Evolutionary conservation across 441 rosid species (phyloP).

Genomic region (Corymbia citriodora): DNA sequence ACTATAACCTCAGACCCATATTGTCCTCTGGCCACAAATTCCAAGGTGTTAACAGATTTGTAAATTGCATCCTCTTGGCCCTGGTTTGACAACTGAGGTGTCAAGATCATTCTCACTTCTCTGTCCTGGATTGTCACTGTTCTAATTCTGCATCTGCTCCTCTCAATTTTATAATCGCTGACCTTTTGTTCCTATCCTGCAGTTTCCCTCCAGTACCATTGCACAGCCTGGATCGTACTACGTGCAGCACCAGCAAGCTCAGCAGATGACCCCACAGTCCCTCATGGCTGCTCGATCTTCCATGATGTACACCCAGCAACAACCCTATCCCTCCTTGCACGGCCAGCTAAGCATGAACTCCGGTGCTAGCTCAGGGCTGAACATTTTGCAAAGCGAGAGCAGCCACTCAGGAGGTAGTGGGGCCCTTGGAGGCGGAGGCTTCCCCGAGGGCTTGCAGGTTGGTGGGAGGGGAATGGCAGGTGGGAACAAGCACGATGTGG

Average conservation of each 20-base stretch:
- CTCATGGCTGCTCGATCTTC: constrained; percentile 95
- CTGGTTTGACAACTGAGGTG: neutral
- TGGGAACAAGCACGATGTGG: constrained; percentile 79
- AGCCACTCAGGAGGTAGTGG: constrained; percentile 50
- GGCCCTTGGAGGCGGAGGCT: constrained; percentile 48
- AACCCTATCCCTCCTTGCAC: constrained; percentile 78
- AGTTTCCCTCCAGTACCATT: constrained; percentile 65
- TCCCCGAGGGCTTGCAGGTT: constrained; percentile 45
- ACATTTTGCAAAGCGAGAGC: constrained; percentile 71
- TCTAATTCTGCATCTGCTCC: neutral
- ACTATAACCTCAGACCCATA: neutral
- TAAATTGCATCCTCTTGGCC: neutral
- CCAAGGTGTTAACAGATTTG: neutral
- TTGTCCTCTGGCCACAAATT: neutral
- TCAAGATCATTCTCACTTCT: neutral
- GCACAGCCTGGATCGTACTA: constrained; percentile 80
- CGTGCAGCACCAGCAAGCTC: constrained; percentile 86
- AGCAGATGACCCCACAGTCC: constrained; percentile 84
- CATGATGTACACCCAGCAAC: constrained; percentile 87
- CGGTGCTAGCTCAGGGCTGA: constrained; percentile 71
- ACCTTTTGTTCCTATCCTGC: constrained; percentile 7
- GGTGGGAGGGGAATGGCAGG: constrained; percentile 36
- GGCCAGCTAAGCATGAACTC: constrained; percentile 92
- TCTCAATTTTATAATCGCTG: neutral
- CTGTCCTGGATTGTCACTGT: neutral